Evolutionary conservation across 345 rosid genomes (phyloP), one percentile per base, ranked within the genome.

Genomic region (Euphorbia peplus): DNA sequence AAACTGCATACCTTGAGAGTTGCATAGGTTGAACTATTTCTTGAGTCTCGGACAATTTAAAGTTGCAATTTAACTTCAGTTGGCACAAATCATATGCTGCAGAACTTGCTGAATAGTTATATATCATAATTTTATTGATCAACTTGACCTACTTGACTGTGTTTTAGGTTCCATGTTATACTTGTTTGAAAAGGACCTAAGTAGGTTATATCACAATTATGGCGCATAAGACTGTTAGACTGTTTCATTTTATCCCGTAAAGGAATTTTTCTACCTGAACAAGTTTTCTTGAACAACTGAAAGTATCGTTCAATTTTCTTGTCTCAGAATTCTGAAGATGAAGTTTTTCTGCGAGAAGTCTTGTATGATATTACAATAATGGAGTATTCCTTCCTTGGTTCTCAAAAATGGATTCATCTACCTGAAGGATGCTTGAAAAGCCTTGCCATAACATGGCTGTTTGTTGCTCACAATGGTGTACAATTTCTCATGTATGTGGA

Each of bases 321-420:
- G 67, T 64, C 59, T 4, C 83, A 89, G 97, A 84, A 71, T 74
- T 73, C 77, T 39, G 79, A 80, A 75, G 87, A 87, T 64, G 93
- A 81, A 78, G 74, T 78, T 41, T 35, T 63, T 68, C 67, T 86
- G 59, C 78, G 72, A 39, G 76, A 83, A 74, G 78, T 80, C 59
- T 52, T 89, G 41, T 76, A 70, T 66, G 88, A 89, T 72, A 76
- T 79, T 67, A 85, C 83, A 71, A 79, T 85, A 28, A 81, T 53
- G 59, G 85, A 83, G 42, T 79, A 79, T 69, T 71, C 84, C 30
- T 86, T 83, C 79, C 73, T 84, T 46, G 72, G 66, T 47, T 68
- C 81, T 78, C 81, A 63, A 72, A 75, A 54, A 54, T 85, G 77
- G 52, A 64, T 73, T 56, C 67, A 69, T 48, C 77, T 68, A 54